Evolutionary conservation across 495 filamentous ascomycete species (phyloP).

Genomic region (Arthonia radiata): DNA sequence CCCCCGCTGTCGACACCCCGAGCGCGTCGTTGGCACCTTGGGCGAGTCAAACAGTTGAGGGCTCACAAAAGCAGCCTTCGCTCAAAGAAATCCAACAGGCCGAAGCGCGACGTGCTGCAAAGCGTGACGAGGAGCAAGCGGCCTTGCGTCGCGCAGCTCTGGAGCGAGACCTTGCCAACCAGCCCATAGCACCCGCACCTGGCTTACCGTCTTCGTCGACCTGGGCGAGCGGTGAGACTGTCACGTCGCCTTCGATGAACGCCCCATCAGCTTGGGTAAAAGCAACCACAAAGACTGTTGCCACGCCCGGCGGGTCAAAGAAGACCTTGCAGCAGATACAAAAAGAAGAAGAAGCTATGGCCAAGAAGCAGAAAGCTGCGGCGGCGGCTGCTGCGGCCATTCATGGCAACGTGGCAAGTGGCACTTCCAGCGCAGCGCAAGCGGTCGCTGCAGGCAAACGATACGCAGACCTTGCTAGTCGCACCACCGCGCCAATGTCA

Average conservation of each 20-base stretch:
- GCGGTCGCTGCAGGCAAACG: constrained; percentile 44
- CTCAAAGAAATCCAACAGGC: constrained; percentile 92
- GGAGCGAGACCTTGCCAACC: constrained; percentile 61
- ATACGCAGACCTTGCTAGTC: constrained; percentile 79
- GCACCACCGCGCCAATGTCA: constrained; percentile 12
- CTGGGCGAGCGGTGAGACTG: constrained; percentile 38
- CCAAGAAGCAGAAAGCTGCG: constrained; percentile 44
- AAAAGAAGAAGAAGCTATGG: constrained; percentile 78
- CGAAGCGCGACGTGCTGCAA: constrained; percentile 81
- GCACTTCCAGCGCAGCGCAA: constrained; percentile 18
- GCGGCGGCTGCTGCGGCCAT: constrained; percentile 26
- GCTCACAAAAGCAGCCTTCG: constrained; percentile 66
- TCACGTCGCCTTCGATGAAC: constrained; percentile 31
- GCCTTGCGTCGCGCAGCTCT: constrained; percentile 51
- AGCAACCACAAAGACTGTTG: constrained; percentile 18
- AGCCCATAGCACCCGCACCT: constrained; percentile 32
- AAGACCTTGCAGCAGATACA: constrained; percentile 94
- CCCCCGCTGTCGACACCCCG: constrained; percentile 20
- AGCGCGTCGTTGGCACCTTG: constrained; percentile 53
- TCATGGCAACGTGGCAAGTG: constrained; percentile 16
- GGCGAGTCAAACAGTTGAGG: constrained; percentile 65
- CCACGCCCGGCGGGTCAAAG: too few relatives aligned
- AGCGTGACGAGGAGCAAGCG: constrained; percentile 61
- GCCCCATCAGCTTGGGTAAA: constrained; percentile 37
- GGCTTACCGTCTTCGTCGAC: constrained; percentile 74